Evolutionary conservation across 176 grass and related monocot genomes (phyloP), one percentile per base, ranked within the genome.

Genomic region (Themeda triandra): DNA sequence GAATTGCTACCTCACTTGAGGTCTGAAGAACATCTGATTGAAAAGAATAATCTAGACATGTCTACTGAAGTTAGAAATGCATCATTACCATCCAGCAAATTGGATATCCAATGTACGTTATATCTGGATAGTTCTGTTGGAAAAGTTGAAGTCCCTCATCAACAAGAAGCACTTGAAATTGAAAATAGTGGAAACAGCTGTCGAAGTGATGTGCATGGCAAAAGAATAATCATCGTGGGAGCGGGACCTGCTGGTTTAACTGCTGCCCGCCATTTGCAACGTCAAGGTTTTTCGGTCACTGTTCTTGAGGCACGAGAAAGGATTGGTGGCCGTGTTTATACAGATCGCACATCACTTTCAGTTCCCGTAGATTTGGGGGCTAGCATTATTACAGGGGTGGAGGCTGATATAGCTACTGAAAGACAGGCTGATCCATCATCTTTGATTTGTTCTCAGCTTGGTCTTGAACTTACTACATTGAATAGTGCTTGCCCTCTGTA

Each of bases 351-450:
- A 39, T 99, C 96, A 24, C 96, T 99, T 75, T 99, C 96, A 75
- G 93, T 99, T 80, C 96, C 96, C 71, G 93, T 99, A 4, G 96
- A 99, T 99, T 86, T 99, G 85, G 96, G 96, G 93, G 96, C 96
- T 82, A 99, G 96, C 82, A 99, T 99, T 84, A 99, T 99, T 71
- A 99, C 96, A 14, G 96, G 96, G 77, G 86, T 99, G 40, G 91
- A 99, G 75, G 96, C 93, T 87, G 96, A 99, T 87, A 83, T 99
- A 78, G 91, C 91, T 75, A 94, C 96, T 69, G 96, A 99, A 87
- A 90, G 96, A 92, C 91, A 88, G 71, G 86, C 96, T 37, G 96
- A 99, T 75, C 96, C 96, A 28, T 99, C 96, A 13, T 90, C 96
- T 86, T 89, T 99, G 66, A 94, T 99, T 59, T 99, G 96, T 87